Percentiles rank a stretch among this genome's conserved stretches.
These are phyloP conservation scores for Apiotrichum mycotoxinovorans DNA, from an alignment of 1,284 basidiomycete genomes.

Conservation along the genomic window DNA sequence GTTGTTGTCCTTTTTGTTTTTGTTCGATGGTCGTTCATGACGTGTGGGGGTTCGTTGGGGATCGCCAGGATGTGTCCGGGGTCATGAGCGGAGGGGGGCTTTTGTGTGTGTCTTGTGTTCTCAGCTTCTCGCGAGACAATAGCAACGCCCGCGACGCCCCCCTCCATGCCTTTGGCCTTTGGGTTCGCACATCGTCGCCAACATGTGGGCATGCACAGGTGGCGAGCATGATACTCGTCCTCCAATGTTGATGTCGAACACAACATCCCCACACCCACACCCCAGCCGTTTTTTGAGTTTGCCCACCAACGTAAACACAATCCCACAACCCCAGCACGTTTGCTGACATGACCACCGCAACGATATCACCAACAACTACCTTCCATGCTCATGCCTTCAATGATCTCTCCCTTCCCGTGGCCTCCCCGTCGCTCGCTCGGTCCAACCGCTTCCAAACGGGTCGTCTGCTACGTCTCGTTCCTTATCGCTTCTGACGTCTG, in stretches of 20 bases:
- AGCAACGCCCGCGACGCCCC: background rate
- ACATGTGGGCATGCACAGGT: too few species aligned
- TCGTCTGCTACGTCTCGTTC: background rate
- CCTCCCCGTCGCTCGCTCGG: too few species aligned
- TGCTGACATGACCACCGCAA: constrained; percentile 1
- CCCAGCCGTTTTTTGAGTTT: too few species aligned
- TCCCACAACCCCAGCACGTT: background rate
- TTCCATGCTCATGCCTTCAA: background rate
- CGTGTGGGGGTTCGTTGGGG: background rate
- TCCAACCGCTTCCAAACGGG: background rate
- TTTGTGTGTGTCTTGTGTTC: background rate
- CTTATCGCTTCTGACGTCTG: too few species aligned
- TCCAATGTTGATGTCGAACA: too few species aligned
- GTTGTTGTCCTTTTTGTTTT: constrained; percentile 9
- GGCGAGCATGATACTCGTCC: too few species aligned
- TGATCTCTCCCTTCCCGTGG: background rate
- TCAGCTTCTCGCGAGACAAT: background rate
- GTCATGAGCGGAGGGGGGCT: background rate
- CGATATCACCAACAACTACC: background rate
- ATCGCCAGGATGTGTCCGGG: background rate
- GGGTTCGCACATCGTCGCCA: too few species aligned
- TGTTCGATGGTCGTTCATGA: background rate
- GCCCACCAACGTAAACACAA: too few species aligned
- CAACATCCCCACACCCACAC: too few species aligned
- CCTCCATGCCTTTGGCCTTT: too few species aligned